Evolutionary conservation across 805 yeast genomes (phyloP), one percentile per base, ranked within the genome.

Genomic region (Tetrapisispora taiwanensis): DNA sequence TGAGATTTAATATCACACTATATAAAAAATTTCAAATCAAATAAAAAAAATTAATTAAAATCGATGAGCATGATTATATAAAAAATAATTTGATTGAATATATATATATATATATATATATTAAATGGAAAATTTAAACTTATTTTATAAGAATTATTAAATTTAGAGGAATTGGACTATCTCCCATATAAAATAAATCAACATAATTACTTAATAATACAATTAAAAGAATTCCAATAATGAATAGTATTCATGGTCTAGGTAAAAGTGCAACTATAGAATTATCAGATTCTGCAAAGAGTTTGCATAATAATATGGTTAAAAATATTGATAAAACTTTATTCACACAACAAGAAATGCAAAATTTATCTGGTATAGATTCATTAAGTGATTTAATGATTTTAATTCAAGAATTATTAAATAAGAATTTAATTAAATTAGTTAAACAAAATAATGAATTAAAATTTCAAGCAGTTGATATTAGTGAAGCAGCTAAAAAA

Each of bases 401-500:
- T 7, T 53, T 73, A 34, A 72, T 75, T 1, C 82, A 79, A 55
- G 75, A 73, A 45, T 62, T 78, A 34, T 56, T 76, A 44, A 70
- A 75, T 55, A 70, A 71, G 47, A 80, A 81, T 50, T 68, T 85
- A 47, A 71, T 87, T 42, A 84, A 84, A 60, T 66, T 86, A 47
- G 72, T 81, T 22, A 83, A 79, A 53, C 77, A 72, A 49, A 81
- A 81, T 45, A 82, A 75, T 47, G 83, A 71, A 48, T 70, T 82
- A 48, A 73, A 74, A 57, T 92, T 88, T 65, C 84, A 83, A 58
- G 87, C 89, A 1, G 82, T 86, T 2, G 72, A 80, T 7, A 65
- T 71, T 34, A 68, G 74, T 12, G 96, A 88, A 49, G 96, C 97
- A 9, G 74, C 68, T 24, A 85, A 84, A 56, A 76, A 86, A 48